phyloP scores from a whole-genome alignment of 306 rosid species.

The Gynostemma pentaphyllum region DNA sequence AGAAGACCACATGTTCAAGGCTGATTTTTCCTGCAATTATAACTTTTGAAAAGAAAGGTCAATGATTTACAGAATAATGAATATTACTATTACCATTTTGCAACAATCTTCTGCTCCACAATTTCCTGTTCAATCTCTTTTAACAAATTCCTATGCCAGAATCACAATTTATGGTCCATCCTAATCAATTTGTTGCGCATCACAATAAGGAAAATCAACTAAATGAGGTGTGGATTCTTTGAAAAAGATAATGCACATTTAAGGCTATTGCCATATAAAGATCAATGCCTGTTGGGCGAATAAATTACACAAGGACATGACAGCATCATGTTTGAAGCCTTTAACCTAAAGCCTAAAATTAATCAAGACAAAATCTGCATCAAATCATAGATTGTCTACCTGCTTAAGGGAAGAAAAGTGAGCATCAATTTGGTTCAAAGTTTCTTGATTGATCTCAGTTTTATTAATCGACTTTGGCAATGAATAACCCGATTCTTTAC shows the following conservation, averaged over 20 bases:
- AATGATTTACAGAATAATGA: not conserved
- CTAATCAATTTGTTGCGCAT: conserved; percentile 1
- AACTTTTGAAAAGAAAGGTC: not conserved
- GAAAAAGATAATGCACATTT: conserved; percentile 4
- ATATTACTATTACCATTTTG: not conserved
- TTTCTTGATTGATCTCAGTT: conserved; percentile 47
- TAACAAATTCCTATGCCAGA: not conserved
- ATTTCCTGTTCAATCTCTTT: not conserved
- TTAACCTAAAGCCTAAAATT: not conserved
- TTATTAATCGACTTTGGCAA: conserved; percentile 28
- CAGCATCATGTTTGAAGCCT: conserved; percentile 1
- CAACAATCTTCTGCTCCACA: not conserved
- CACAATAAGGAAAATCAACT: not conserved
- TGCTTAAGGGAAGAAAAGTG: conserved; percentile 58
- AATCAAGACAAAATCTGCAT: not conserved
- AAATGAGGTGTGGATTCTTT: not conserved
- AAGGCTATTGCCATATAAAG: conserved; percentile 8
- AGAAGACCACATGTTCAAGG: conserved; percentile 6
- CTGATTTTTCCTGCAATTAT: conserved; percentile 5
- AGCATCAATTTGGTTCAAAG: conserved; percentile 41
- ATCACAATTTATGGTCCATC: not conserved
- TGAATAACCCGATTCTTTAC: conserved; percentile 28
- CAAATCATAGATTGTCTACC: conserved; percentile 43
- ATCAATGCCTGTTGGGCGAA: conserved; percentile 3
- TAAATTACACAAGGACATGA: conserved; percentile 6